Evolutionary conservation across 2,329 filamentous ascomycete species (phyloP).

Genomic region (Aureobasidium sp.): DNA sequence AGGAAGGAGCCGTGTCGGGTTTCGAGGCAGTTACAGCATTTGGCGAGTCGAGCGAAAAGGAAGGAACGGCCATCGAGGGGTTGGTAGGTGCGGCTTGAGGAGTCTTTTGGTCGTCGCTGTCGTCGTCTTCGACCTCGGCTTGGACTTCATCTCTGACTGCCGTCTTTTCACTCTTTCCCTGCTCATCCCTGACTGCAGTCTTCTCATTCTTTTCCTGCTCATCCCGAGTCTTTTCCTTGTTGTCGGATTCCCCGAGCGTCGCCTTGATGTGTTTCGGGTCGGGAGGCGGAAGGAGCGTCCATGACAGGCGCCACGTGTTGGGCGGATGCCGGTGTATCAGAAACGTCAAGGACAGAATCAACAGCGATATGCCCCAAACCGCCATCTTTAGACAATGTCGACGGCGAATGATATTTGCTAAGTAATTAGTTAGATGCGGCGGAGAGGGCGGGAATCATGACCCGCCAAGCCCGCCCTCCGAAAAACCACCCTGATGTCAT

Average conservation of each 20-base stretch:
- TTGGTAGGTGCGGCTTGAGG: conserved; percentile 22
- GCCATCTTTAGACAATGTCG: conserved; percentile 28
- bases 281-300: conserved; percentile 18
- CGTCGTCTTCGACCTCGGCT: background rate
- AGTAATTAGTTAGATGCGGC: too few species aligned
- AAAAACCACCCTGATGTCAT: conserved; percentile 12
- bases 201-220: background rate
- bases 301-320: conserved; percentile 26
- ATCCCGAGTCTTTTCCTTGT: background rate
- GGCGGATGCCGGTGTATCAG: conserved; percentile 33
- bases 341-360: conserved; percentile 32
- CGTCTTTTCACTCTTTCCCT: background rate
- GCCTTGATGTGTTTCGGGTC: background rate
- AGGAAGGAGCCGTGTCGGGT: conserved; percentile 28
- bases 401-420: background rate
- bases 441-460: background rate
- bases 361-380: conserved; percentile 30
- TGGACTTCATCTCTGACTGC: background rate
- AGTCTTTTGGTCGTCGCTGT: conserved; percentile 18
- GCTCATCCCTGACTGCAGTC: background rate
- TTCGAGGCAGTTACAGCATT: background rate
- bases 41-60: conserved; percentile 14
- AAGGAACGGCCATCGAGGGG: conserved; percentile 16
- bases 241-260: background rate
- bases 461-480: background rate